These are phyloP conservation scores for Calonectria ilicicola DNA, from an alignment of 2,329 filamentous ascomycete genomes.

Conservation along the genomic window DNA sequence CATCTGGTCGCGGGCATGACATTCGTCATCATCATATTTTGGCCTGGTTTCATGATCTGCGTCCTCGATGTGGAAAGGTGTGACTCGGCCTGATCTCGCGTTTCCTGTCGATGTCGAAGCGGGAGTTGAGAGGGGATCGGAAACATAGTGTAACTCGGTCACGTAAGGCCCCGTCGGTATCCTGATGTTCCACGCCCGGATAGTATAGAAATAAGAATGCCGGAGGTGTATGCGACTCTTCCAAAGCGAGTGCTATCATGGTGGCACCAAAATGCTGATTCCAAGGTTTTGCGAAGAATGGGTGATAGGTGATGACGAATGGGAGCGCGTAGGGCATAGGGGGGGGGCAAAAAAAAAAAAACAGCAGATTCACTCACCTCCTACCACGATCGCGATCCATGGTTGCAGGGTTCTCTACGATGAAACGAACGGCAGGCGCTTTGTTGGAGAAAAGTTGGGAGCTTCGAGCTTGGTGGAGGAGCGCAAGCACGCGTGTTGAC, in stretches of 20 bases:
- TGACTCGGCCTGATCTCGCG: background rate
- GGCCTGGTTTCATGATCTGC: background rate
- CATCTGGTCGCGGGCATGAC: background rate
- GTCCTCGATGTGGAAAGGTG: background rate
- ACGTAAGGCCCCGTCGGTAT: background rate
- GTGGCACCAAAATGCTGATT: slow-evolving; percentile 9
- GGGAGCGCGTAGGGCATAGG: slow-evolving; percentile 4
- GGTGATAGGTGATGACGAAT: slow-evolving; percentile 14
- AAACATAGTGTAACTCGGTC: slow-evolving; percentile 9
- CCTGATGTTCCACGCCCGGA: background rate
- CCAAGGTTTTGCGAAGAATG: slow-evolving; percentile 18
- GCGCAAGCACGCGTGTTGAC: slow-evolving; percentile 38
- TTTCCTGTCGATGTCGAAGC: background rate
- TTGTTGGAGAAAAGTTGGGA: background rate
- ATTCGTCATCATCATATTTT: too few species aligned
- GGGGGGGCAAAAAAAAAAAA: too few species aligned
- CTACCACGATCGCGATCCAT: slow-evolving; percentile 55
- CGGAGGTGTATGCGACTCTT: slow-evolving; percentile 7
- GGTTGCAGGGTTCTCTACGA: slow-evolving; percentile 11
- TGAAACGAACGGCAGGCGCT: slow-evolving; percentile 26
- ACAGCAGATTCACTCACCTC: slow-evolving; percentile 46
- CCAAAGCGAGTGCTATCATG: slow-evolving; percentile 3
- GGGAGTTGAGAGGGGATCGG: background rate
- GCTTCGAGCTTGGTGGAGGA: slow-evolving; percentile 22
- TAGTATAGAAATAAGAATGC: background rate